Percentiles rank a stretch among this genome's conserved stretches.
phyloP scores from a whole-genome alignment of 805 yeast species.

The Candida pini region DNA sequence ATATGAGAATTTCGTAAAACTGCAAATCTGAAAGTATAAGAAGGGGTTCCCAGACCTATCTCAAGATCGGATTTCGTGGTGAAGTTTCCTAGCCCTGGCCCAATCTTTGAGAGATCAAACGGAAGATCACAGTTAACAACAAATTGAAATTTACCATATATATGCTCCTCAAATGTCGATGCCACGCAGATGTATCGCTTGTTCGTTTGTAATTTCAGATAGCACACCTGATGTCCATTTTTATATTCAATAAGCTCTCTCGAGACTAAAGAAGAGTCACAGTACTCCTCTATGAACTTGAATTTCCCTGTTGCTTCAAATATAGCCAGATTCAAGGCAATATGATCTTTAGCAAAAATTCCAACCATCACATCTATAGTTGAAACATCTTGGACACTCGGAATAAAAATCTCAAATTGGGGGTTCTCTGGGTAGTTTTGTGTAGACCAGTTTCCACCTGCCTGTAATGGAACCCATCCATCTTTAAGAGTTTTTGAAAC shows the following conservation, averaged over 20 bases:
- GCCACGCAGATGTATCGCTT: constrained; percentile 40
- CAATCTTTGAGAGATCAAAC: constrained; percentile 5
- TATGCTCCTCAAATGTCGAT: constrained; percentile 39
- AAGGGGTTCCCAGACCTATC: neutral
- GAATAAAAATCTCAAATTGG: constrained; percentile 37
- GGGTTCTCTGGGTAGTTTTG: constrained; percentile 49
- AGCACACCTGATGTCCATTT: constrained; percentile 17
- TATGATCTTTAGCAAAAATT: constrained; percentile 19
- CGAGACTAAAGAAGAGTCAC: constrained; percentile 25
- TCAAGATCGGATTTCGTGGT: neutral
- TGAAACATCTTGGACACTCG: constrained; percentile 8
- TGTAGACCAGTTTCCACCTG: constrained; percentile 53
- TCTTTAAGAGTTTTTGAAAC: constrained; percentile 27
- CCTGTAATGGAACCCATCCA: constrained; percentile 37
- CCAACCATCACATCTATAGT: constrained; percentile 19
- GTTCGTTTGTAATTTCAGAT: constrained; percentile 22
- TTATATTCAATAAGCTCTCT: constrained; percentile 31
- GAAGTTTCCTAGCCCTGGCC: constrained; percentile 10
- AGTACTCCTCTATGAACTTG: constrained; percentile 20
- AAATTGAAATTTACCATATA: constrained; percentile 27
- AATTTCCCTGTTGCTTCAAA: constrained; percentile 32
- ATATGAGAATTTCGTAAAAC: constrained; percentile 6
- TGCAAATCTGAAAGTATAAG: constrained; percentile 1
- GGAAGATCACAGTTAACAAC: constrained; percentile 20
- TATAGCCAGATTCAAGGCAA: constrained; percentile 37